Conservation (phyloP, 2,329 filamentous ascomycete species). For the Diplocarpon rosae region DNA sequence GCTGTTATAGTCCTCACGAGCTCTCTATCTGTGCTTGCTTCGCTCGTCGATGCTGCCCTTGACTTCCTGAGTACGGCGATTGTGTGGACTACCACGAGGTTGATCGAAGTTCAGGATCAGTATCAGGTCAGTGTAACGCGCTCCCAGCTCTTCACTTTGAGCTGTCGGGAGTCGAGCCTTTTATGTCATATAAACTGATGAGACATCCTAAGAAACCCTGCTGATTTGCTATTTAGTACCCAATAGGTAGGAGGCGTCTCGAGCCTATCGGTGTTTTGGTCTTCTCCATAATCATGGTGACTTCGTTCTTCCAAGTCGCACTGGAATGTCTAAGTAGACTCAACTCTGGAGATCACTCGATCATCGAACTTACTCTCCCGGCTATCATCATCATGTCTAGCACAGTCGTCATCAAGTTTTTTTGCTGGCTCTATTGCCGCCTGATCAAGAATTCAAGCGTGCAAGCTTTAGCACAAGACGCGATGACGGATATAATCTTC, state of each 20-base stretch:
- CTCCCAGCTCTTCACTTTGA: too few relatives aligned
- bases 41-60: constrained; percentile 48
- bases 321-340: constrained; percentile 49
- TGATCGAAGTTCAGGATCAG: constrained; percentile 37
- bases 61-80: constrained; percentile 50
- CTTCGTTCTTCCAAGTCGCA: constrained; percentile 49
- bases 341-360: constrained; percentile 36
- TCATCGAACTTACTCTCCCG: constrained; percentile 38
- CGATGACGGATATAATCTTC: constrained; percentile 53
- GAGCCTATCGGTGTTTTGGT: constrained; percentile 52
- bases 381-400: constrained; percentile 46
- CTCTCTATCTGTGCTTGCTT: constrained; percentile 50
- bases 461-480: constrained; percentile 51
- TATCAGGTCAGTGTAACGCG: constrained; percentile 9
- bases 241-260: constrained; percentile 43
- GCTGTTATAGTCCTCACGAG: constrained; percentile 42
- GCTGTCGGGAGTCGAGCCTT: too few relatives aligned
- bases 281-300: constrained; percentile 52
- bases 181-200: too few relatives aligned
- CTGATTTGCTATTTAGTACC: constrained; percentile 31
- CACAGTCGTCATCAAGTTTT: constrained; percentile 47
- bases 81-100: constrained; percentile 46
- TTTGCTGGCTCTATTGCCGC: constrained; percentile 48
- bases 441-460: constrained; percentile 53
- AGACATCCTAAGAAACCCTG: not conserved